Conservation (phyloP, 1,284 basidiomycete species). For the Cryptococcus maquisensis region DNA sequence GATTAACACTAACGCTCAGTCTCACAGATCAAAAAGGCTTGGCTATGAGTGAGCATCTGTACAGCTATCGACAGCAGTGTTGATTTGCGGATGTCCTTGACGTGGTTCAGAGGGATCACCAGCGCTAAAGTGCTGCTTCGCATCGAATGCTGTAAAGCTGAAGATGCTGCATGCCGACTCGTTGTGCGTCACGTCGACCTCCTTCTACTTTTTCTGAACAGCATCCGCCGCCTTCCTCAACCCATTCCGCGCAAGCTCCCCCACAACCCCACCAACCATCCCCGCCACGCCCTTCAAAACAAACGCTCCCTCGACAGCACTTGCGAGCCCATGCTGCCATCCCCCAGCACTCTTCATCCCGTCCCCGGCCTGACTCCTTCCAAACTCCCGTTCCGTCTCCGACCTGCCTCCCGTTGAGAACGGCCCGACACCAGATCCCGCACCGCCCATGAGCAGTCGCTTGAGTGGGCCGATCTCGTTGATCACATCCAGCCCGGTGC, state of each 20-base stretch:
- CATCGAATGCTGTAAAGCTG: too few species aligned
- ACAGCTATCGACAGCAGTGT: too few species aligned
- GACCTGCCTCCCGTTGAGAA: background rate
- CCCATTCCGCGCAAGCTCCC: slow-evolving; percentile 31
- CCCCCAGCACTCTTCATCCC: slow-evolving; percentile 10
- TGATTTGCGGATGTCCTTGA: too few species aligned
- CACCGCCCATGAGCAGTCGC: slow-evolving; percentile 72
- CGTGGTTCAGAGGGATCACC: too few species aligned
- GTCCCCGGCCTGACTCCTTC: slow-evolving; percentile 19
- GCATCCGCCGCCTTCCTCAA: slow-evolving; percentile 14
- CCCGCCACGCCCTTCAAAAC: slow-evolving; percentile 27
- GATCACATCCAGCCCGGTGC: slow-evolving; percentile 79
- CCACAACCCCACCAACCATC: slow-evolving; percentile 28
- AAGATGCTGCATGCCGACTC: too few species aligned
- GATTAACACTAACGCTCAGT: too few species aligned
- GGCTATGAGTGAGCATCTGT: too few species aligned
- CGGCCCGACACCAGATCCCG: slow-evolving; percentile 53
- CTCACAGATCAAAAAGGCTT: too few species aligned
- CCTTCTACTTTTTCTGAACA: slow-evolving; percentile 7
- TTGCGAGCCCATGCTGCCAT: slow-evolving; percentile 25
- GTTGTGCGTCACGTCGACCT: too few species aligned
- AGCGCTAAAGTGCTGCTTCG: too few species aligned
- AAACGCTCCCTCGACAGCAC: slow-evolving; percentile 35
- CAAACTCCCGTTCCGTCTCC: slow-evolving; percentile 17
- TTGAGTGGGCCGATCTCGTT: slow-evolving; percentile 84